These are phyloP conservation scores for Candida adriatica DNA, from an alignment of 805 yeast genomes.

Conservation along the genomic window DNA sequence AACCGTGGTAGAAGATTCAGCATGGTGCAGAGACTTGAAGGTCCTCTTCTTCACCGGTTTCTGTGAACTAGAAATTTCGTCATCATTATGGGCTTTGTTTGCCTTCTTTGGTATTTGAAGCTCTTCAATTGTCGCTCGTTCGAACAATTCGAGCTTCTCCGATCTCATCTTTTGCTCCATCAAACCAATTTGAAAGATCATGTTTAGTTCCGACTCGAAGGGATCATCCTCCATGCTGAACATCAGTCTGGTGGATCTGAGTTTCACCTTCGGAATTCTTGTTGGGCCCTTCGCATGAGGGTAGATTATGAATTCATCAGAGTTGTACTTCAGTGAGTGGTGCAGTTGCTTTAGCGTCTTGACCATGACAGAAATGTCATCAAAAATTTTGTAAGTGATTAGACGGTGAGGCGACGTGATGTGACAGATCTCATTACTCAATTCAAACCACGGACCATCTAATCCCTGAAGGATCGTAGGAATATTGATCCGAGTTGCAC, in stretches of 20 bases:
- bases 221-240: constrained; percentile 83
- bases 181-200: constrained; percentile 58
- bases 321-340: constrained; percentile 39
- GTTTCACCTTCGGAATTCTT: constrained; percentile 47
- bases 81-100: constrained; percentile 7
- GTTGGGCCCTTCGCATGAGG: constrained; percentile 36
- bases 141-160: constrained; percentile 40
- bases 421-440: constrained; percentile 37
- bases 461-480: constrained; percentile 26
- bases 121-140: constrained; percentile 23
- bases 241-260: constrained; percentile 50
- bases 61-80: constrained; percentile 2
- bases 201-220: constrained; percentile 67
- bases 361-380: constrained; percentile 59
- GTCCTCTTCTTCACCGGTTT: constrained; percentile 5
- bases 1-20: constrained; percentile 3
- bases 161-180: constrained; percentile 59
- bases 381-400: constrained; percentile 72
- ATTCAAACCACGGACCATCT: constrained; percentile 29
- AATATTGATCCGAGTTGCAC: constrained; percentile 20
- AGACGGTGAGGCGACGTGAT: constrained; percentile 66
- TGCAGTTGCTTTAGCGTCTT: constrained; percentile 61
- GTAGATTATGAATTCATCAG: constrained; percentile 29
- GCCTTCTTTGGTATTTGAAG: constrained; percentile 9
- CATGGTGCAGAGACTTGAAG: constrained; percentile 3